Conservation (phyloP, 768 basidiomycete genomes). For the Fomitopsis serialis region DNA sequence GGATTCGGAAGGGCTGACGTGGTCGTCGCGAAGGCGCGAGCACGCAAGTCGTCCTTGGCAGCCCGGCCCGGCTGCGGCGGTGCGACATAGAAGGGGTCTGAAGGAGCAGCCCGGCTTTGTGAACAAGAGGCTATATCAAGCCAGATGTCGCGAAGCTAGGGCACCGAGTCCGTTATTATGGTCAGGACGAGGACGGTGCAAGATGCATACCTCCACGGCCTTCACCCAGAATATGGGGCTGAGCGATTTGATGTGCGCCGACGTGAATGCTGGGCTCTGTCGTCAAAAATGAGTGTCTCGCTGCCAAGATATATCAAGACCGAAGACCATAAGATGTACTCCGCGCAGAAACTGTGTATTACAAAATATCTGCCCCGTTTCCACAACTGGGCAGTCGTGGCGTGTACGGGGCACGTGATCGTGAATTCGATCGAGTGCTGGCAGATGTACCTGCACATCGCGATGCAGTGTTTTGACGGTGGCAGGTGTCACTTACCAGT, state of each 20-base stretch:
- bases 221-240: conserved; percentile 56
- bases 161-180: background rate
- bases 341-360: no score
- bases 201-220: conserved; percentile 39
- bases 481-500: conserved; percentile 33
- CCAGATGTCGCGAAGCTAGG: conserved; percentile 45
- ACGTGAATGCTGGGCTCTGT: conserved; percentile 48
- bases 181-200: background rate
- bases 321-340: no score
- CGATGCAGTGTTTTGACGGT: conserved; percentile 4
- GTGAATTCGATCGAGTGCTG: background rate
- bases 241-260: conserved; percentile 42
- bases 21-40: background rate
- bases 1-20: conserved; percentile 18
- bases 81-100: background rate
- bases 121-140: conserved; percentile 11
- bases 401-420: background rate
- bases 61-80: background rate
- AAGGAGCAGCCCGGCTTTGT: background rate
- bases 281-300: background rate
- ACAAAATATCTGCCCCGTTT: no score
- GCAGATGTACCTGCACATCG: background rate
- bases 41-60: background rate
- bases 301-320: background rate
- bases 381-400: background rate